A percentile compares a stretch with the other conserved stretches of the same genome.
Conservation (phyloP, 129 eudicot species). For the Tagetes erecta region DNA sequence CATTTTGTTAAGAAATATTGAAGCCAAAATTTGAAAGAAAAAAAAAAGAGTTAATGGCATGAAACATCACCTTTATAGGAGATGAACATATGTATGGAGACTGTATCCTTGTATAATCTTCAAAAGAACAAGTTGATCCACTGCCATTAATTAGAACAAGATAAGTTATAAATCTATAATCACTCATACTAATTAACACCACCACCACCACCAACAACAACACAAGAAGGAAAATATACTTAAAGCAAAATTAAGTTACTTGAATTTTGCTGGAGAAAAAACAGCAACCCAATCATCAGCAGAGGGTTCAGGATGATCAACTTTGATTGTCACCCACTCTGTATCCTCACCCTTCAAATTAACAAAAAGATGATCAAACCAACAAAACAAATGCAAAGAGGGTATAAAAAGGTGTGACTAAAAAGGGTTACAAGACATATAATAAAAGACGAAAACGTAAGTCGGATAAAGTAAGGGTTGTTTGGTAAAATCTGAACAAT, state of each 20-base stretch:
- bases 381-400: no score
- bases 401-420: no score
- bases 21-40: background rate
- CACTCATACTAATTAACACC: background rate
- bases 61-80: slow-evolving; percentile 57
- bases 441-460: no score
- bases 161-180: background rate
- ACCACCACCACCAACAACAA: background rate
- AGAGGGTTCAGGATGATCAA: slow-evolving; percentile 53
- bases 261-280: slow-evolving; percentile 79
- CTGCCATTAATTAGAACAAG: slow-evolving; percentile 35
- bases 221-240: background rate
- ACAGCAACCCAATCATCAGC: slow-evolving; percentile 83
- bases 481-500: no score
- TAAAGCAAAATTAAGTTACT: slow-evolving; percentile 39
- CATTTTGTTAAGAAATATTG: no score
- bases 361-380: background rate
- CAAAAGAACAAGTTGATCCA: slow-evolving; percentile 49
- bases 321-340: slow-evolving; percentile 57
- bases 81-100: slow-evolving; percentile 65
- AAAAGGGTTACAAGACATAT: no score
- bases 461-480: no score
- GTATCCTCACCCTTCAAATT: slow-evolving; percentile 56
- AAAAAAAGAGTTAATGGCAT: background rate
- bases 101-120: slow-evolving; percentile 45